A percentile compares a stretch with the other conserved stretches of the same genome.
phyloP scores from a whole-genome alignment of 345 rosid species.

The Hevea brasiliensis region DNA sequence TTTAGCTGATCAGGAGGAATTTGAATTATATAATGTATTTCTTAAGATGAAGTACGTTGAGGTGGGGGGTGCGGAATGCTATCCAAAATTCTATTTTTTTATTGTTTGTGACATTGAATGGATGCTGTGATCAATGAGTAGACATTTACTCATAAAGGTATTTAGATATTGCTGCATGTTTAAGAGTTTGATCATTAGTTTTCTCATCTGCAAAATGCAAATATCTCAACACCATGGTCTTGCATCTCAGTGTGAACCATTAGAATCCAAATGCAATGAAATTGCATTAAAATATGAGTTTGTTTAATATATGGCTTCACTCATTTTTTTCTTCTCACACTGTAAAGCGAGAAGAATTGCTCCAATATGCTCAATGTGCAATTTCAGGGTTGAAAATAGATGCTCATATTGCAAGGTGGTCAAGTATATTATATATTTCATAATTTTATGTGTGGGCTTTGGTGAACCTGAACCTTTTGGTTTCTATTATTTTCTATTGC shows the following conservation, averaged over 20 bases:
- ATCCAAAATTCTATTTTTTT: not conserved
- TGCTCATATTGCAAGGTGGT: conserved; percentile 72
- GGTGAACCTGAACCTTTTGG: not conserved
- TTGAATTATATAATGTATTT: not conserved
- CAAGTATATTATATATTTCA: conserved; percentile 2
- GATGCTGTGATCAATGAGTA: not conserved
- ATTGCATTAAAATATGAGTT: not conserved
- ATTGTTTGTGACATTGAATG: not conserved
- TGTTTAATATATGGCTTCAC: not conserved
- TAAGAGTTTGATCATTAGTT: not conserved
- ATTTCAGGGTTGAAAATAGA: conserved; percentile 78
- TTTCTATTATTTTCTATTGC: not conserved
- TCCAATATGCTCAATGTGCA: conserved; percentile 82
- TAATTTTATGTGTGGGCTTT: conserved; percentile 4
- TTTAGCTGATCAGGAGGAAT: not conserved
- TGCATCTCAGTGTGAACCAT: not conserved
- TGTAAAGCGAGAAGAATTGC: conserved; percentile 83
- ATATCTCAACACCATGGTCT: not conserved
- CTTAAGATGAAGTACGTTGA: too few relatives aligned
- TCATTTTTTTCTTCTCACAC: conserved; percentile 36
- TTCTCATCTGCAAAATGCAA: not conserved
- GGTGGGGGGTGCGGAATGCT: too few relatives aligned
- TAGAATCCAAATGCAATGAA: not conserved
- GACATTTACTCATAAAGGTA: not conserved
- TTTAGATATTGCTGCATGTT: not conserved